These are phyloP conservation scores for Mortierella sp. DNA, from an alignment of 371 early-diverging fungal species.

Conservation along the genomic window DNA sequence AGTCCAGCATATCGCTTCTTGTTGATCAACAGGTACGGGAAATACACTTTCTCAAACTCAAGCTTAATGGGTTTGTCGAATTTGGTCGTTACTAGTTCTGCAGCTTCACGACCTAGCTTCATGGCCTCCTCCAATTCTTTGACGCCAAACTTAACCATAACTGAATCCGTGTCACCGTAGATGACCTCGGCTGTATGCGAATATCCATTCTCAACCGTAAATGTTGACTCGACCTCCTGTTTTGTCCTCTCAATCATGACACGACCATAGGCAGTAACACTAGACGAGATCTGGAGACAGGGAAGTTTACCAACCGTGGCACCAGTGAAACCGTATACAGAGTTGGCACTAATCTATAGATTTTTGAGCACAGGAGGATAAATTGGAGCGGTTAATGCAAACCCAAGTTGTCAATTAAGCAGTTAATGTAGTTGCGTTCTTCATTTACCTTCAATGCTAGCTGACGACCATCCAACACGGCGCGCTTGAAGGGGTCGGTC, in stretches of 20 bases:
- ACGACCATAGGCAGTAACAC: conserved; percentile 98
- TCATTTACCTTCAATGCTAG: conserved; percentile 91
- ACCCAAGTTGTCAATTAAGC: background rate
- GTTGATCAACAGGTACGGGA: conserved; percentile 98
- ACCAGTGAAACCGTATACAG: conserved; percentile 99
- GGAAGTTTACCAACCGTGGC: conserved; percentile 98
- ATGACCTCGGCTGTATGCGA: conserved; percentile 94
- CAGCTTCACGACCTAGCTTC: conserved; percentile 91
- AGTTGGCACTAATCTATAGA: conserved; percentile 95
- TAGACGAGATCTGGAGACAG: conserved; percentile 98
- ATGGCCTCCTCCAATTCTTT: conserved; percentile 87
- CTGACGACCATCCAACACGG: conserved; percentile 98
- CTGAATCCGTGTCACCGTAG: conserved; percentile 99
- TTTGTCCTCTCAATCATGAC: conserved; percentile 98
- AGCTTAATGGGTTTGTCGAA: conserved; percentile 98
- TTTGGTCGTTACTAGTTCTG: conserved; percentile 85
- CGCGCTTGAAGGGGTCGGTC: conserved; percentile 93
- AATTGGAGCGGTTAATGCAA: background rate
- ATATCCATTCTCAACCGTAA: conserved; percentile 89
- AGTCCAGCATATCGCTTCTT: conserved; percentile 99
- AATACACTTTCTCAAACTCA: conserved; percentile 99
- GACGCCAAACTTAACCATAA: conserved; percentile 99
- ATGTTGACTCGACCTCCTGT: conserved; percentile 89
- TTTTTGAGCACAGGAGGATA: background rate
- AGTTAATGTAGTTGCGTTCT: background rate